Percentiles rank a stretch among this genome's conserved stretches.
Conservation (phyloP, 2,329 filamentous ascomycete species). For the Cucurbitaria berberidis region DNA sequence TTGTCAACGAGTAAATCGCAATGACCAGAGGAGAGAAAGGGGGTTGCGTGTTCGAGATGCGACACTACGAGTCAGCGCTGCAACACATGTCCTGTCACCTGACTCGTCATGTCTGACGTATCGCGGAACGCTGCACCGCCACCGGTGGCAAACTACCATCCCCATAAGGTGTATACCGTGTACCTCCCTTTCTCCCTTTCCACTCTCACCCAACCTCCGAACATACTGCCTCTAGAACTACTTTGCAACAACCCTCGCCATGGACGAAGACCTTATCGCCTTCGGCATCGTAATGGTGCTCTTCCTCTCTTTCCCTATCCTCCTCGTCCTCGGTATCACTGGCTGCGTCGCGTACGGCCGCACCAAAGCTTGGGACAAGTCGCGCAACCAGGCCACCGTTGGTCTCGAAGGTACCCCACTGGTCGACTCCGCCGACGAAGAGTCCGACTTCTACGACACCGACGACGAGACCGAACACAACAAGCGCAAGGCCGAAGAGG, state of each 20-base stretch:
- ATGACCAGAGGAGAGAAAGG: too few species aligned
- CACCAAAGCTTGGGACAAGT: constrained; percentile 42
- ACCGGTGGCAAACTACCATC: background rate
- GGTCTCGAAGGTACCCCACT: constrained; percentile 29
- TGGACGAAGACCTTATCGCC: constrained; percentile 40
- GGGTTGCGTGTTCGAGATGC: background rate
- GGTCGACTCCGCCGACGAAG: constrained; percentile 19
- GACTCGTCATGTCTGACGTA: constrained; percentile 2
- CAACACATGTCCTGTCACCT: background rate
- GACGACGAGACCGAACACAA: constrained; percentile 39
- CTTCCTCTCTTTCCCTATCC: constrained; percentile 32
- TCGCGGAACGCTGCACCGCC: background rate
- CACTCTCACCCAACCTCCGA: background rate
- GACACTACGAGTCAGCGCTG: background rate
- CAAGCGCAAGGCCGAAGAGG: constrained; percentile 38
- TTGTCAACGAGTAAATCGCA: too few species aligned
- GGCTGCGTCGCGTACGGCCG: constrained; percentile 36
- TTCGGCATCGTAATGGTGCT: constrained; percentile 31
- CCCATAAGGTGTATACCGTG: background rate
- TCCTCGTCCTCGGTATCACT: constrained; percentile 30
- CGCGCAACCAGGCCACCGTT: constrained; percentile 30
- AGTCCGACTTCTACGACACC: constrained; percentile 38
- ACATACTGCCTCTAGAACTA: background rate
- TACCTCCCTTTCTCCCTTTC: background rate
- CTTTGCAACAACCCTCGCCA: constrained; percentile 6